phyloP scores from a whole-genome alignment of 1,139 yeast species.

The Debaryomyces singareniensis region DNA sequence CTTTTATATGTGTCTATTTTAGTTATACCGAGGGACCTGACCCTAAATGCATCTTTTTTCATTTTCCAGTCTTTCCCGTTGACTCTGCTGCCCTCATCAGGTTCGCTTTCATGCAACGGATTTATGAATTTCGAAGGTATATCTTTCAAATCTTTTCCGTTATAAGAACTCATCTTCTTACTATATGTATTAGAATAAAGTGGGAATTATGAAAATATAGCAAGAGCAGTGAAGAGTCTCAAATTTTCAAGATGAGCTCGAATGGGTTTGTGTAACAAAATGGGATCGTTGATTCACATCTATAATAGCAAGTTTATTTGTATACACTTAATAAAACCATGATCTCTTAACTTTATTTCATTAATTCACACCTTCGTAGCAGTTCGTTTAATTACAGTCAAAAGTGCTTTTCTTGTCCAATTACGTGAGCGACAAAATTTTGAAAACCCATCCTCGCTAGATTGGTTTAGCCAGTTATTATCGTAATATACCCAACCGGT shows the following conservation, averaged over 20 bases:
- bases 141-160: constrained; percentile 17
- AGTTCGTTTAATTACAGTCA: constrained; percentile 42
- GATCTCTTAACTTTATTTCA: too few species aligned
- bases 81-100: constrained; percentile 39
- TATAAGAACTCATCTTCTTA: constrained; percentile 19
- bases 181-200: too few species aligned
- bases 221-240: too few species aligned
- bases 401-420: constrained; percentile 44
- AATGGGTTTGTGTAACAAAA: too few species aligned
- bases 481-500: constrained; percentile 54
- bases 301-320: too few species aligned
- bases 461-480: constrained; percentile 42
- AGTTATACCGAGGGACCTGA: constrained; percentile 26
- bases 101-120: constrained; percentile 20
- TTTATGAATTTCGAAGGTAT: constrained; percentile 25
- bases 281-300: too few species aligned
- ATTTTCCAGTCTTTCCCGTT: constrained; percentile 56
- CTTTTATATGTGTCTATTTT: constrained; percentile 17
- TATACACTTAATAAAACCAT: too few species aligned
- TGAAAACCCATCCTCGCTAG: constrained; percentile 39
- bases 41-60: constrained; percentile 46
- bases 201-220: too few species aligned
- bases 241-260: too few species aligned
- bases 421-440: constrained; percentile 46
- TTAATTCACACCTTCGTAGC: too few species aligned